Base-by-base conservation (phyloP, 805 yeast species). In the Candida quercuum region DNA sequence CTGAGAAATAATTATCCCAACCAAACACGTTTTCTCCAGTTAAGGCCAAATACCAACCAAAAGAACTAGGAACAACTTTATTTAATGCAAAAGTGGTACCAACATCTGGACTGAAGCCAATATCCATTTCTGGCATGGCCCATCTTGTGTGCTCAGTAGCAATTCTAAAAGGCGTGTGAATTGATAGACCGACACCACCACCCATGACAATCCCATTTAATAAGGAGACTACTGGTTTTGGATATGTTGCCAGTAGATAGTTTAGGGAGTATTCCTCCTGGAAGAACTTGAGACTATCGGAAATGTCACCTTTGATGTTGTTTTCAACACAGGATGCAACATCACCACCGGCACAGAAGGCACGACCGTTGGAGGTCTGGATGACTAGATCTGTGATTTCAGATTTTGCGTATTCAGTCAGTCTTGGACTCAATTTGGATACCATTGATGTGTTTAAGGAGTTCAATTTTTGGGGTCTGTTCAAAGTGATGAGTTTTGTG, bases 81-180 rank as follows among this genome's bases (percentile, higher is more conserved):
- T 95, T 88, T 49, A 93, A 67, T 63, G 88, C 89, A 63, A 86
- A 91, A 10, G 95, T 78, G 26, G 94, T 81, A 31, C 97, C 99
- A 11, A 93, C 98, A 60, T 93, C 99, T 16, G 95, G 95, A 64
- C 86, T 85, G 61, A 87, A 86, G 1, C 99, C 99, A 59, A 93
- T 93, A 54, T 86, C 88, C 71, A 94, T 84, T 63, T 93, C 98
- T 8, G 99, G 98, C 99, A 93, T 93, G 44, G 98, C 96, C 65
- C 88, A 74, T 57, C 81, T 73, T 10, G 98, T 89, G 51, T 76
- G 74, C 52, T 91, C 97, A 29, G 96, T 85, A n/a, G 94, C 95
- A 27, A 93, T 67, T 55, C 98, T 77, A 69, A 91, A 91, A 3
- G 96, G 91, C 11, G 86, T 81, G 62, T 93, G 98, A 29, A 86